phyloP scores from a whole-genome alignment of 208 protist genomes.

The Leishmania guyanensis region DNA sequence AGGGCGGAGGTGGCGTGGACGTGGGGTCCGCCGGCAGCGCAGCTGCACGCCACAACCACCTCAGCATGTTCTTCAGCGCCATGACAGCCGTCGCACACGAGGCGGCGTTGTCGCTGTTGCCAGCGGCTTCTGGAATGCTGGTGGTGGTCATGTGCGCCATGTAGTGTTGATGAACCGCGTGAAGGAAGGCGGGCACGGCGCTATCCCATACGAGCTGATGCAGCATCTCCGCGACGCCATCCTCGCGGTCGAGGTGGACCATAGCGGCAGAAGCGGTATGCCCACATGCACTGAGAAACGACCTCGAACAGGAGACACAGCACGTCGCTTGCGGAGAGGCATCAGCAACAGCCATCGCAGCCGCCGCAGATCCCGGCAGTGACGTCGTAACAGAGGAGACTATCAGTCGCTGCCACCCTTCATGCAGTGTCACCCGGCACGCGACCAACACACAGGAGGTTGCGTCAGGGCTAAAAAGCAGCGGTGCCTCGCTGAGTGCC shows the following conservation, averaged over 20 bases:
- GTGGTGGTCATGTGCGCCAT: neutral
- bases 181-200: constrained; percentile 74
- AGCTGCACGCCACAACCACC: neutral
- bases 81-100: neutral
- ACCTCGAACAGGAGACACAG: neutral
- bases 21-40: neutral
- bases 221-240: constrained; percentile 25
- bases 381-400: neutral
- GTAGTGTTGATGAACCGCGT: constrained; percentile 99
- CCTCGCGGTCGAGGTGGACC: constrained; percentile 45
- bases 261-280: constrained; percentile 38
- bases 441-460: constrained; percentile 66
- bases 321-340: neutral
- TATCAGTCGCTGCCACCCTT: neutral
- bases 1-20: neutral
- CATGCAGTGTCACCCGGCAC: constrained; percentile 50
- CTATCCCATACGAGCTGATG: constrained; percentile 43
- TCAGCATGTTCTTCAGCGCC: neutral
- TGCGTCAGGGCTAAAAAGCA: constrained; percentile 55
- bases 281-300: constrained; percentile 5
- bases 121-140: neutral
- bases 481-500: constrained; percentile 14
- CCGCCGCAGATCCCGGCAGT: neutral
- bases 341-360: neutral
- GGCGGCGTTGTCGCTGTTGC: neutral